Evolutionary conservation across 1,284 basidiomycete species (phyloP).

Genomic region (Malassezia slooffiae): DNA sequence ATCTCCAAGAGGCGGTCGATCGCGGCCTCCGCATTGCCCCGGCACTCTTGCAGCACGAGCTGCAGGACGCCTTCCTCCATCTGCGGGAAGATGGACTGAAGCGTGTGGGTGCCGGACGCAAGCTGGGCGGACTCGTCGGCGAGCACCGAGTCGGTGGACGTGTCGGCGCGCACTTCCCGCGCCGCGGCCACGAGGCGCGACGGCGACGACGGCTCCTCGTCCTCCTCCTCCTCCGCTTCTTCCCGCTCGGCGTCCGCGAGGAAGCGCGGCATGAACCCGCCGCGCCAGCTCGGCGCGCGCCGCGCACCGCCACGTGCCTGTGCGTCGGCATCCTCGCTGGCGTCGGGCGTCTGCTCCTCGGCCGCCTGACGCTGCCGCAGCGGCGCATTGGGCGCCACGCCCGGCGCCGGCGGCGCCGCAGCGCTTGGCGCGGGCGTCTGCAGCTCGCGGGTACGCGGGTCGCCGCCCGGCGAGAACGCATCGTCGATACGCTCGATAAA

Average conservation of each 20-base stretch:
- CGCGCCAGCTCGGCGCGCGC: constrained; percentile 4
- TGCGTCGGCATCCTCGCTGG: background rate
- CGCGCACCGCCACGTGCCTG: background rate
- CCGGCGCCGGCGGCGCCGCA: background rate
- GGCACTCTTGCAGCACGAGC: constrained; percentile 32
- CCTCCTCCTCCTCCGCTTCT: constrained; percentile 1
- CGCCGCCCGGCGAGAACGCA: background rate
- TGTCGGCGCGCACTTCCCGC: background rate
- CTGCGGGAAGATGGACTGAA: constrained; percentile 34
- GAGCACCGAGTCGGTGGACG: background rate
- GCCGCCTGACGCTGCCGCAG: constrained; percentile 1
- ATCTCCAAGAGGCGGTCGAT: constrained; percentile 37
- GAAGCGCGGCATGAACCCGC: constrained; percentile 2
- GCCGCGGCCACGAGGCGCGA: constrained; percentile 12
- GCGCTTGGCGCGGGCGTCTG: constrained; percentile 2
- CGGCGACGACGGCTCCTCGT: constrained; percentile 7
- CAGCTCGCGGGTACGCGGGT: background rate
- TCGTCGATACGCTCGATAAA: constrained; percentile 40
- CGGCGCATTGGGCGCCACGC: constrained; percentile 20
- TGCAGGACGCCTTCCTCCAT: constrained; percentile 28
- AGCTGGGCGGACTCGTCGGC: constrained; percentile 5
- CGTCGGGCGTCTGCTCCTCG: background rate
- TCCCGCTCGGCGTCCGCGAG: too few species aligned
- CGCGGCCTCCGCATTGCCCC: constrained; percentile 31
- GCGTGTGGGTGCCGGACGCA: constrained; percentile 17